Base-by-base conservation (phyloP, 768 basidiomycete genomes). In the Favolaschia claudopus region DNA sequence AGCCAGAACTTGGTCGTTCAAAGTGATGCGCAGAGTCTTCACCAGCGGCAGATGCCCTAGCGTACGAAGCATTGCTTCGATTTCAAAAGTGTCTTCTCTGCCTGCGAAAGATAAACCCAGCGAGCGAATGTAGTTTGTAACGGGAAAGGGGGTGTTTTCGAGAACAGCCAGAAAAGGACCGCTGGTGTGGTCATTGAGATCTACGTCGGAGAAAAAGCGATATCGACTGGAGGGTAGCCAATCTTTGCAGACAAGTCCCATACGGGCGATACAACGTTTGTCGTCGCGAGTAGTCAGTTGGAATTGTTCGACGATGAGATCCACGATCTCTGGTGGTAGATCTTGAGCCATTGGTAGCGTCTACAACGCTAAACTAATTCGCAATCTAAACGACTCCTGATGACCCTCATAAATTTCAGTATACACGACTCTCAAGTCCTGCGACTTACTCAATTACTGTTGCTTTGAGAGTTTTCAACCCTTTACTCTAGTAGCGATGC, bases 211-310 rank as follows among this genome's bases (percentile, higher is more conserved):
- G n/a, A 63, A 63, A 17, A 59, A 22, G 13, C 47, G 46, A 24
- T 63, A 58, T 39, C 62, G 45, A 24, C 62, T 63, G 27, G 62
- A 25, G 17, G 37, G 31, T 17, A 38, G 22, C 57, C 62, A 63
- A 8, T n/a, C 14, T 14, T 14, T 27, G 52, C 43, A 54, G 44
- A 60, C 50, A 15, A 55, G 52, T 3, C 50, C 58, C 24, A 27
- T 43, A 2, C 22, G 24, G 10, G 32, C 33, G n/a, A 54, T 24
- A 13, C 13, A 27, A 1, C 25, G 42, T 44, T 28, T 42, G 7
- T 27, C 40, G 40, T 14, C 25, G 19, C n/a, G 45, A 22, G 45
- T 25, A 32, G 42, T 37, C 9, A 31, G n/a, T 20, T 5, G 34
- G 6, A 46, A 38, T 32, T 55, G 17, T 7, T 28, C 44, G 20